These are phyloP conservation scores for Penicillium daleae DNA, from an alignment of 495 filamentous ascomycete species.

Conservation along the genomic window DNA sequence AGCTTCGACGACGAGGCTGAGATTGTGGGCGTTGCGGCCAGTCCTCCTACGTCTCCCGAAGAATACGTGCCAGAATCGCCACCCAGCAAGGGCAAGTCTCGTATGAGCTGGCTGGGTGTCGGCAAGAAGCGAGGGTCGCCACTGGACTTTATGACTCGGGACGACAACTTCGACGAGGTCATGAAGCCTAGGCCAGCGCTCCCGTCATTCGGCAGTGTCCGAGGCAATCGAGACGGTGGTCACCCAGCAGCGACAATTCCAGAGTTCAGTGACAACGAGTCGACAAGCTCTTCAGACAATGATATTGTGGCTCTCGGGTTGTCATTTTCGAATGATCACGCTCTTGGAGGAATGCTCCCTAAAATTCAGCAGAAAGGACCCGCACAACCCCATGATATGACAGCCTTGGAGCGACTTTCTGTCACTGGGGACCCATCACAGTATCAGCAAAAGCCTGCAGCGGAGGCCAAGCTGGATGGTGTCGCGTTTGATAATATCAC, in stretches of 20 bases:
- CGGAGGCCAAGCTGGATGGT: conserved; percentile 5
- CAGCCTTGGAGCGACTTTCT: conserved; percentile 22
- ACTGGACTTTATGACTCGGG: conserved; percentile 40
- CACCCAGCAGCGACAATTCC: conserved; percentile 23
- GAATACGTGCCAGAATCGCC: conserved; percentile 55
- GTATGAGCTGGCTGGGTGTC: conserved; percentile 58
- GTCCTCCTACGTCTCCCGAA: conserved; percentile 52
- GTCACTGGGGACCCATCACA: conserved; percentile 8
- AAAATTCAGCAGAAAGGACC: conserved; percentile 17
- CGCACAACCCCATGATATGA: conserved; percentile 10
- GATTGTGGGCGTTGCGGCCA: conserved; percentile 62
- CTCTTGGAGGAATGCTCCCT: conserved; percentile 61
- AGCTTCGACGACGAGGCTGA: conserved; percentile 82
- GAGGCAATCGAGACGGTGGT: conserved; percentile 45
- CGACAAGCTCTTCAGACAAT: conserved; percentile 38
- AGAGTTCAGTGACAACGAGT: conserved; percentile 45
- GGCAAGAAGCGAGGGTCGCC: conserved; percentile 50
- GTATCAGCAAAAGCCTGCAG: background rate
- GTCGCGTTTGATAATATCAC: background rate
- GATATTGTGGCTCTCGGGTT: conserved; percentile 21
- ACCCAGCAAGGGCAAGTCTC: conserved; percentile 43
- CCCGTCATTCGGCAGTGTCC: conserved; percentile 83
- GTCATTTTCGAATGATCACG: conserved; percentile 66
- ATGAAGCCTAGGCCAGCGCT: conserved; percentile 78
- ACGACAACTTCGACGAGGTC: conserved; percentile 63